Evolutionary conservation across 2,329 filamentous ascomycete species (phyloP).

Genomic region (Hymenoscyphus occultus): DNA sequence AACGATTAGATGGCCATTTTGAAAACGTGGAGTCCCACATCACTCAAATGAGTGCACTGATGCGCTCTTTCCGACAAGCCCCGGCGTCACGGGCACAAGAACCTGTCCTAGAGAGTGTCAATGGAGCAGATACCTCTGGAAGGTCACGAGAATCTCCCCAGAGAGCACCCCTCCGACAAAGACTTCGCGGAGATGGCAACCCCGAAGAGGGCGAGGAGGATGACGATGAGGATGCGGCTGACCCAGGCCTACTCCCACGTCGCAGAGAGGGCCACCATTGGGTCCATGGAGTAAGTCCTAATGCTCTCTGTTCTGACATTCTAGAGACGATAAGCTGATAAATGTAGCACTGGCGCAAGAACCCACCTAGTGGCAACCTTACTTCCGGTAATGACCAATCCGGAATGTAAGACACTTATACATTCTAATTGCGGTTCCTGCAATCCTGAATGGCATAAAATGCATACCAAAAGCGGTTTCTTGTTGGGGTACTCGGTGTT

Average conservation of each 20-base stretch:
- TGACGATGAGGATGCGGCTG: not conserved
- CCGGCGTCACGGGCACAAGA: too few species aligned
- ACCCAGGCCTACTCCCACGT: not conserved
- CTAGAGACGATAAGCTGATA: not conserved
- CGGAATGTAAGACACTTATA: too few species aligned
- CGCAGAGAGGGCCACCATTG: not conserved
- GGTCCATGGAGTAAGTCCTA: not conserved
- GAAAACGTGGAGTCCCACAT: too few species aligned
- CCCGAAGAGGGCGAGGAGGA: not conserved
- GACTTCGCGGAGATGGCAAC: not conserved
- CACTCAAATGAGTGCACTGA: too few species aligned
- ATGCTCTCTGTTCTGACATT: not conserved
- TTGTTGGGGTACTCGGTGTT: too few species aligned
- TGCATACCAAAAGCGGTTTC: too few species aligned
- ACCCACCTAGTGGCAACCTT: not conserved
- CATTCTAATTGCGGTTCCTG: too few species aligned
- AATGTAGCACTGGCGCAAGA: not conserved
- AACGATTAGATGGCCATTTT: too few species aligned
- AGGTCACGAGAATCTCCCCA: not conserved
- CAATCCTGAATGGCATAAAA: too few species aligned
- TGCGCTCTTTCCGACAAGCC: too few species aligned
- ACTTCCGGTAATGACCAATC: not conserved
- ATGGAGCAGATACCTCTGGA: too few species aligned
- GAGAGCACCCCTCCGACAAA: not conserved
- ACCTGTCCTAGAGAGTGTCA: too few species aligned